Conservation (phyloP, 192 early-diverging fungal species). For the Backusella westeae region DNA sequence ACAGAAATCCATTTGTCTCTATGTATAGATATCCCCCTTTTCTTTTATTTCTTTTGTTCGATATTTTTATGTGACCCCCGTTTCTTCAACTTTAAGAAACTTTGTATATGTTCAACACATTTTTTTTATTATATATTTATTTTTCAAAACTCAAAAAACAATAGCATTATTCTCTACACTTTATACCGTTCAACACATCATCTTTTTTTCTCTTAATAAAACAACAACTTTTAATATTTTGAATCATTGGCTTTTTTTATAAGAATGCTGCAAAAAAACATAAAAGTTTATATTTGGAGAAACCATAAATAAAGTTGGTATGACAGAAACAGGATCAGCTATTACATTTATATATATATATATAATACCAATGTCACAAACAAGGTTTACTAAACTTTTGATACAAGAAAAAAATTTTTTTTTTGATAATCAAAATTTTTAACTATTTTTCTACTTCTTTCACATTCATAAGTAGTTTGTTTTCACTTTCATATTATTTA, state of each 20-base stretch:
- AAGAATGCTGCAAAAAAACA: not conserved
- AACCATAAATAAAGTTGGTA: not conserved
- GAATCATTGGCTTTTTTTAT: not conserved
- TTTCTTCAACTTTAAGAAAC: not conserved
- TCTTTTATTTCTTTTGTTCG: conserved; percentile 1
- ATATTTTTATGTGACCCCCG: conserved; percentile 1
- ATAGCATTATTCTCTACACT: not conserved
- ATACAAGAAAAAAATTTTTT: not conserved
- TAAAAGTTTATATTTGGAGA: not conserved
- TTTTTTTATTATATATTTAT: not conserved
- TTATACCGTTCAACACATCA: conserved; percentile 3
- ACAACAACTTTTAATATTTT: not conserved
- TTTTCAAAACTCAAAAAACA: conserved; percentile 1
- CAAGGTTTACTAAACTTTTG: not conserved
- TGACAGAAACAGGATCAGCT: not conserved
- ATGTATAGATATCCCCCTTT: conserved; percentile 7
- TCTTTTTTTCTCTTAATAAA: conserved; percentile 7
- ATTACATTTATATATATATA: not conserved
- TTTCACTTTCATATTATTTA: not conserved
- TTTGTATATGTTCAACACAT: conserved; percentile 4
- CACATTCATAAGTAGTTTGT: not conserved
- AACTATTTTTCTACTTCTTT: not conserved
- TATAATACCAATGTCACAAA: not conserved
- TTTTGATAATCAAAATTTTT: not conserved
- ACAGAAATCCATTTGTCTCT: not conserved